Evolutionary conservation across 1,284 basidiomycete species (phyloP).

Genomic region (Fomitopsis palustris): DNA sequence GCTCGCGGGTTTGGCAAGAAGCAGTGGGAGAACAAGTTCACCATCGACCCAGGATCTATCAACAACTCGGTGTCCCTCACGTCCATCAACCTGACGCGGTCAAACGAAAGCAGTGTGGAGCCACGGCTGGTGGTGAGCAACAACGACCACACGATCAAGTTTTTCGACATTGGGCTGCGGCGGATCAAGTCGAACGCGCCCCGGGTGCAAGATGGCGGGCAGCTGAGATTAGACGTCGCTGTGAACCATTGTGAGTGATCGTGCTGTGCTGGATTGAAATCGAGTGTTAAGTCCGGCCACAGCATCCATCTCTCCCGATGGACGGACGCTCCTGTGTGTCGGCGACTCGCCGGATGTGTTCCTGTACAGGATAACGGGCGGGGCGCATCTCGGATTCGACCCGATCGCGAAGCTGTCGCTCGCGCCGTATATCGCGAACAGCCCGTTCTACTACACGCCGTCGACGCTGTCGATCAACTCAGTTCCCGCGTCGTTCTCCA

Average conservation of each 20-base stretch:
- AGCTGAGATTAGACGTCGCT: slow-evolving; percentile 62
- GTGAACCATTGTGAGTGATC: slow-evolving; percentile 55
- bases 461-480: slow-evolving; percentile 28
- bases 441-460: slow-evolving; percentile 28
- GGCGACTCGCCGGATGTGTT: slow-evolving; percentile 84
- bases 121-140: slow-evolving; percentile 80
- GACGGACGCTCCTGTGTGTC: slow-evolving; percentile 78
- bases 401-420: slow-evolving; percentile 54
- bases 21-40: slow-evolving; percentile 56
- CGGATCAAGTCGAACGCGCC: slow-evolving; percentile 28
- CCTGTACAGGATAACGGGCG: slow-evolving; percentile 66
- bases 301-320: slow-evolving; percentile 85
- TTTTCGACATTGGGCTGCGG: slow-evolving; percentile 66
- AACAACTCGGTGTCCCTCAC: slow-evolving; percentile 82
- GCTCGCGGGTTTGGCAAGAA: slow-evolving; percentile 25
- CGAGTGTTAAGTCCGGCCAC: slow-evolving; percentile 15
- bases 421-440: slow-evolving; percentile 43
- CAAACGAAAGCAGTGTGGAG: slow-evolving; percentile 56
- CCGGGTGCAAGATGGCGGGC: slow-evolving; percentile 49
- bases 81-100: slow-evolving; percentile 51
- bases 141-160: slow-evolving; percentile 76
- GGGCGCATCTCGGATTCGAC: slow-evolving; percentile 50
- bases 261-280: slow-evolving; percentile 8
- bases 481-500: slow-evolving; percentile 76
- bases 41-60: slow-evolving; percentile 61